Conservation (phyloP, 108 stramenopile species). For the Nitzschia inconspicua region DNA sequence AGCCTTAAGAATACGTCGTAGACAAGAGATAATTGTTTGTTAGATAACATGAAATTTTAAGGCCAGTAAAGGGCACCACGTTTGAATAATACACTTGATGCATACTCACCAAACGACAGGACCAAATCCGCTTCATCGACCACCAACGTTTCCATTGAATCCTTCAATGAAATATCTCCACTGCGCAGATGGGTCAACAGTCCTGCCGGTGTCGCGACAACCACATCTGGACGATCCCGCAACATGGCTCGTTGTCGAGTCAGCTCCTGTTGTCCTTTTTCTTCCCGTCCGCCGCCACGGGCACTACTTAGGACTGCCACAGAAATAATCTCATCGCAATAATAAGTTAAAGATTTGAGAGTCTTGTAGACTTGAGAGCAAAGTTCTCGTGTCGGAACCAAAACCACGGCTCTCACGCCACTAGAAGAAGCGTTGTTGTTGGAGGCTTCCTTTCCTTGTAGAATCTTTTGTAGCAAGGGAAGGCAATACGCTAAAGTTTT, state of each 20-base stretch:
- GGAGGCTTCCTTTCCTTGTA: constrained; percentile 36
- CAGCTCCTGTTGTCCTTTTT: constrained; percentile 41
- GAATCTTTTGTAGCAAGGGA: constrained; percentile 91
- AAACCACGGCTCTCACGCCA: constrained; percentile 77
- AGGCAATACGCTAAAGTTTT: constrained; percentile 95
- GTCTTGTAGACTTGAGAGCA: constrained; percentile 84
- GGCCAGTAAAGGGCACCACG: not conserved
- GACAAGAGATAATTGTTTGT: too few species aligned
- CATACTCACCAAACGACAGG: constrained; percentile 74
- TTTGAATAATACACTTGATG: not conserved
- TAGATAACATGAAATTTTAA: not conserved
- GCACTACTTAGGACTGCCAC: constrained; percentile 66
- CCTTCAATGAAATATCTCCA: constrained; percentile 49
- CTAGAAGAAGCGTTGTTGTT: not conserved
- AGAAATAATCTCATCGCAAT: constrained; percentile 83
- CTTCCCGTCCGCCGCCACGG: constrained; percentile 35
- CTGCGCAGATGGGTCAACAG: constrained; percentile 67
- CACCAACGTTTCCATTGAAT: constrained; percentile 81
- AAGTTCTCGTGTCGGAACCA: constrained; percentile 97
- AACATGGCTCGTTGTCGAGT: constrained; percentile 71
- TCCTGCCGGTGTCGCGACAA: constrained; percentile 77
- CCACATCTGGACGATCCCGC: constrained; percentile 71
- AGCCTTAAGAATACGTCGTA: too few species aligned
- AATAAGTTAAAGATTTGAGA: constrained; percentile 81
- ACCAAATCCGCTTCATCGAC: constrained; percentile 99